Percentiles rank a stretch among this genome's conserved stretches.
phyloP scores from a whole-genome alignment of 495 filamentous ascomycete species.

The Echria macrotheca region DNA sequence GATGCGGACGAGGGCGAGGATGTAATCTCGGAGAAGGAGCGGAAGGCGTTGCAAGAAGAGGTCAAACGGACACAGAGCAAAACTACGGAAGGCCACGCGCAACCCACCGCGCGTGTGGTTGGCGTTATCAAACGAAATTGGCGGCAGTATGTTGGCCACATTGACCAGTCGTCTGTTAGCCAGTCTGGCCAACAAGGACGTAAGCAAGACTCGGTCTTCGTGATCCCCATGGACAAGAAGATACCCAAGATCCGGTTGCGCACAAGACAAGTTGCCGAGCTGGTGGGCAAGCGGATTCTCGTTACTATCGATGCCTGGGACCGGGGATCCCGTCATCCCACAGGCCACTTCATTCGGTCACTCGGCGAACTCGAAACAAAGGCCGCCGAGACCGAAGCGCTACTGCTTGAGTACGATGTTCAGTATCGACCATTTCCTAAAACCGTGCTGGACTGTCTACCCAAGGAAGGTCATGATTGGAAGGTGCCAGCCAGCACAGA shows the following conservation, averaged over 20 bases:
- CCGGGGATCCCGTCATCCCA: constrained; percentile 81
- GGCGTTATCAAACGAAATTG: constrained; percentile 92
- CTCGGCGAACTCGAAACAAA: constrained; percentile 92
- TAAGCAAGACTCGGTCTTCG: constrained; percentile 85
- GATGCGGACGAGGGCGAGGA: constrained; percentile 69
- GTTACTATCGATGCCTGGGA: constrained; percentile 96
- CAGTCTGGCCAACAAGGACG: constrained; percentile 64
- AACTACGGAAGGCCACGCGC: constrained; percentile 67
- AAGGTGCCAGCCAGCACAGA: constrained; percentile 70
- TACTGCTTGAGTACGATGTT: constrained; percentile 92
- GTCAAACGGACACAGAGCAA: constrained; percentile 81
- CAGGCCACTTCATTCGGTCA: constrained; percentile 89
- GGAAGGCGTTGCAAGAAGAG: constrained; percentile 79
- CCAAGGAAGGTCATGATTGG: constrained; percentile 90
- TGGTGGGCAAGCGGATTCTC: constrained; percentile 87
- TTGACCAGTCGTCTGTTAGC: constrained; percentile 79
- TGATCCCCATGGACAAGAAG: constrained; percentile 95
- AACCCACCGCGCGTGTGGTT: constrained; percentile 89
- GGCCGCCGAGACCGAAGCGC: constrained; percentile 89
- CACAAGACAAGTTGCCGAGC: constrained; percentile 80
- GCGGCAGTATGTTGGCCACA: constrained; percentile 94
- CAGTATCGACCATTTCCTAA: constrained; percentile 98
- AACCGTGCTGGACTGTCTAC: constrained; percentile 87
- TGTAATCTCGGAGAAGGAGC: constrained; percentile 78
- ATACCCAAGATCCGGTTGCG: constrained; percentile 92